These are phyloP conservation scores for Triticum turgidum DNA, from an alignment of 176 grass and related monocot genomes.

Conservation along the genomic window DNA sequence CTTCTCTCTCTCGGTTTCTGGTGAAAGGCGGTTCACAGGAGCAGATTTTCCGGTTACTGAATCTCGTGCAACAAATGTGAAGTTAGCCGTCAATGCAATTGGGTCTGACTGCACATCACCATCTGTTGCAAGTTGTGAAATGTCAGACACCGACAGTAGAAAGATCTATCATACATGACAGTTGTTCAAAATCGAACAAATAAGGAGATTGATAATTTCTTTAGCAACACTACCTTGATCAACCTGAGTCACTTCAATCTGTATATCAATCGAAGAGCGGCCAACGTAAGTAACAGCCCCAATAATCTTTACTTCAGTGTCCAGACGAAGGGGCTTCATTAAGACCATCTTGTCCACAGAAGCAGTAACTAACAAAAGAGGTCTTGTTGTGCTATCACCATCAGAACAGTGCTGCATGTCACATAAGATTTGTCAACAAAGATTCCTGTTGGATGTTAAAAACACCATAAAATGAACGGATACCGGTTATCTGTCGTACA, in stretches of 20 bases:
- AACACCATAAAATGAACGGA: not conserved
- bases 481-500: not conserved
- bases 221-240: slow-evolving; percentile 45
- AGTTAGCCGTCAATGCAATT: slow-evolving; percentile 75
- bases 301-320: slow-evolving; percentile 78
- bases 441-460: not conserved
- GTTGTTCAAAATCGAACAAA: not conserved
- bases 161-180: not conserved
- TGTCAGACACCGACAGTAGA: slow-evolving; percentile 20
- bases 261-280: slow-evolving; percentile 93
- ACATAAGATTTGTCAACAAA: slow-evolving; percentile 11
- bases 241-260: slow-evolving; percentile 92
- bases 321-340: slow-evolving; percentile 73
- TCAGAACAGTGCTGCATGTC: slow-evolving; percentile 82
- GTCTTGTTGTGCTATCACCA: slow-evolving; percentile 87
- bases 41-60: slow-evolving; percentile 84
- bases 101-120: slow-evolving; percentile 44
- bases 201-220: not conserved
- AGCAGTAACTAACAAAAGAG: slow-evolving; percentile 89
- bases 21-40: slow-evolving; percentile 79
- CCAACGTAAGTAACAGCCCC: slow-evolving; percentile 95
- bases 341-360: slow-evolving; percentile 93
- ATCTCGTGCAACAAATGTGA: slow-evolving; percentile 86
- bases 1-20: slow-evolving; percentile 82
- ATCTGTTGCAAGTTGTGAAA: slow-evolving; percentile 39